Base-by-base conservation (phyloP, 495 filamentous ascomycete genomes). In the Penicillium simplicissimum region DNA sequence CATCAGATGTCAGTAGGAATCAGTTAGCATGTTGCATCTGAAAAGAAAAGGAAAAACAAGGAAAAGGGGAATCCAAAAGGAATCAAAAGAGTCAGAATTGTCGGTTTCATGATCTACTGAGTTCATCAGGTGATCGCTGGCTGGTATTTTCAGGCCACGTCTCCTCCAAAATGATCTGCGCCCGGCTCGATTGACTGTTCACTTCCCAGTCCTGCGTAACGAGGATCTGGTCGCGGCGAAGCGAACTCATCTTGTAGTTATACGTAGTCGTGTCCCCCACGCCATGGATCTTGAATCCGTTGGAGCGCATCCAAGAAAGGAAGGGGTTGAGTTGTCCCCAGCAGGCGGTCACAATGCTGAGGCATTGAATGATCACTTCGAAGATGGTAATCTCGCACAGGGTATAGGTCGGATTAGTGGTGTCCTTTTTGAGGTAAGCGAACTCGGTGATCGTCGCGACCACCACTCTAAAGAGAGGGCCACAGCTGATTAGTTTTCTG, bases 301-400 rank as follows among this genome's bases (percentile, higher is more conserved):
- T 67, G 8, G 67, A 70, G 42, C 59, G 59, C 43, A 70, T 58
- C 63, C 64, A 67, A 9, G 64, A 61, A 9, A 73, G 59, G 47
- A 73, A 73, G 9, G 70, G 70, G 21, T 67, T 68, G 33, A 73
- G 57, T 53, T 73, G 70, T 13, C 61, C 67, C 68, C 70, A 73
- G 60, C 65, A 73, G 28, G 70, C 70, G 4, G 70, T 67, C 10
- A 71, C 58, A 25, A 70, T 66, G 59, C 62, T 67, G 2, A 68
- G 49, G 34, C 55, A 68, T 57, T 73, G 66, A 15, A 65, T 58
- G 14, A 62, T 45, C 34, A 61, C 57, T 19, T 63, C 55, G 15
- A 65, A 34, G 34, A 74, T 66, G 8, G 66, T 67, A 10, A 66
- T 13, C 1, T 63, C 42, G 28, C 52, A 67, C 10, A 72, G 37